Conservation (phyloP, 176 grass and related monocot genomes). For the Carex scoparia region DNA sequence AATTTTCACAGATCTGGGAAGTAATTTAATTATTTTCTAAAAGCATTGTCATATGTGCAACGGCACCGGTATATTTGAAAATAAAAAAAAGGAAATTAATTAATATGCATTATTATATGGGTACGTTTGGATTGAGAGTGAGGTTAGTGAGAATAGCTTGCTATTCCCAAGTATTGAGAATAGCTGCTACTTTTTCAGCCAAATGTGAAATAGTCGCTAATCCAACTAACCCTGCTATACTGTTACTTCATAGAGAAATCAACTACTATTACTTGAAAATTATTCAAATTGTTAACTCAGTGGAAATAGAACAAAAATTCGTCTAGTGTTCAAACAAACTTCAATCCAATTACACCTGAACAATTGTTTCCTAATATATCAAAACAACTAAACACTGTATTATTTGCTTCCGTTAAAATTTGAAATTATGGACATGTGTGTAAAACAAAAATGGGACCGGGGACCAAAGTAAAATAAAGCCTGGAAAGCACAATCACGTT, state of each 20-base stretch:
- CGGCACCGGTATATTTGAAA: background rate
- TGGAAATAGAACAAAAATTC: background rate
- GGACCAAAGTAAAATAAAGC: too few species aligned
- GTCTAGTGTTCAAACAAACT: background rate
- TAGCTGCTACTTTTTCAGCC: too few species aligned
- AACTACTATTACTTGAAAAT: background rate
- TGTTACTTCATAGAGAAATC: background rate
- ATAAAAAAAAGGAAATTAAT: background rate
- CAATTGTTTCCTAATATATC: background rate
- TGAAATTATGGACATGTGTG: background rate
- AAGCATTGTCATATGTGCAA: background rate
- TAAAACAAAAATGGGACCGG: background rate
- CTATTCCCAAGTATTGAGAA: too few species aligned
- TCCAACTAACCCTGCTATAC: background rate
- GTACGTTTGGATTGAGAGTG: too few species aligned
- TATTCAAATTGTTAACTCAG: background rate
- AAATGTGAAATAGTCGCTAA: too few species aligned
- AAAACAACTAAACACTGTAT: background rate
- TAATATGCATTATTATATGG: background rate
- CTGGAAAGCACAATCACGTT: background rate
- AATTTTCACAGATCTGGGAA: constrained; percentile 13
- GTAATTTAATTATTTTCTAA: background rate
- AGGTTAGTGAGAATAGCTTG: too few species aligned
- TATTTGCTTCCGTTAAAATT: background rate
- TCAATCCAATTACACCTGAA: background rate